Evolutionary conservation across 257 asterid genomes (phyloP), one percentile per base, ranked within the genome.

Genomic region (Scutellaria baicalensis): DNA sequence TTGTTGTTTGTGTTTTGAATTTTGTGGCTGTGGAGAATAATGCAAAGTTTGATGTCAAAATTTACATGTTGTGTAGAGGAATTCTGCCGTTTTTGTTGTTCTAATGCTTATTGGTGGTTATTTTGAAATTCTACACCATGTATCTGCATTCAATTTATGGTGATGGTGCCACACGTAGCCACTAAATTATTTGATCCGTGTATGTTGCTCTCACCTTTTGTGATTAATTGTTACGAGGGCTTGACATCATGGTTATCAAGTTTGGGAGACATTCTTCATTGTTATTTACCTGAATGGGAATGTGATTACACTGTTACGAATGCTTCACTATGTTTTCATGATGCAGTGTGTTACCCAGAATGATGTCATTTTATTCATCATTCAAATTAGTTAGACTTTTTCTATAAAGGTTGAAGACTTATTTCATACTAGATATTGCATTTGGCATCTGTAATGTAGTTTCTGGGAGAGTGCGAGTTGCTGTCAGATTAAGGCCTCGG

Each of bases 381-480:
- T 33, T 65, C 43, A 5, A 59, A 57, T 51, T 10, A 59, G 47
- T 42, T 6, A 20, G 57, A 75, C 27, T 9, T 13, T 57, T 70
- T 64, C 55, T 59, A 21, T 8, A 47, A 16, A 51, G 67, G 21
- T 39, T 21, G 31, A 68, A 64, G 44, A 40, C 47, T 44, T 14
- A 33, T 55, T 33, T 48, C 68, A 59, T 66, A 43, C 54, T 64
- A 23, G 70, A 60, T 49, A 56, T 70, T 31, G 55, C 44, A 20
- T 35, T 64, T 38, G 49, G 12, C 10, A 14, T 50, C 13, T 75
- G 60, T 47, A 35, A 65, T 74, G 64, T 75, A 89, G 96, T 89
- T 78, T 84, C 84, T 33, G 90, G 93, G 38, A 79, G 96, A 72
- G 96, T 92, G 60, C 79, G 98, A 72, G 97, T 92, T 72, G 97